Base-by-base conservation (phyloP, 345 rosid species). In the Eucalyptus grandis region DNA sequence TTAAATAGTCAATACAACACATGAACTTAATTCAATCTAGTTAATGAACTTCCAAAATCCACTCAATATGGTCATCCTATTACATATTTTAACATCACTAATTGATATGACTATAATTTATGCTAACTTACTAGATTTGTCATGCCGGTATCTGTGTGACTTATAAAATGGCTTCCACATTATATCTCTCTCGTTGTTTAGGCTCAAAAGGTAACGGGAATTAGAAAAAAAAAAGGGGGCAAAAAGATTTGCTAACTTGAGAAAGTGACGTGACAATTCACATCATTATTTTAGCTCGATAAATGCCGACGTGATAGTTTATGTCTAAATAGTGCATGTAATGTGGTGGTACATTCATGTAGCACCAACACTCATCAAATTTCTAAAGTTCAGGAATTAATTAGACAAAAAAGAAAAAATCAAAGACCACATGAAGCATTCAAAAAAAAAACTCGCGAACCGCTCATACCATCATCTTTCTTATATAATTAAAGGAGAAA, bases 221-320 rank as follows among this genome's bases (percentile, higher is more conserved):
- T 65, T 65, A 8, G n/a, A 65, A n/a, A 6, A 60, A 65, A 15
- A n/a, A 4, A 4, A 1, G 1, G 77, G 3, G 5, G 3, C 5
- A 14, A 65, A 65, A 62, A 62, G 37, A 30, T 65, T n/a, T 65
- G 77, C 6, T 65, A n/a, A 65, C 6, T 31, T 8, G 3, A 65
- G 2, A 65, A 65, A 65, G 10, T 7, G 11, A n/a, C 6, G 0
- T 7, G 11, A 0, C 22, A n/a, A 16, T 67, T 67, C 22, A 67
- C 37, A 16, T 67, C 22, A 67, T 31, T 67, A 31, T 67, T 67
- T 14, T n/a, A 19, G 40, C 22, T 67, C 7, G 1, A 67, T 31
- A 67, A 67, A 15, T 19, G 12, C 2, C 0, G 0, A n/a, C 6
- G 1, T 4, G 2, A 9, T 17, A 67, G 3, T n/a, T 67, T 31